These are phyloP conservation scores for Liriodendron chinense DNA, from an alignment of 164 flowering plant genomes.

Conservation along the genomic window DNA sequence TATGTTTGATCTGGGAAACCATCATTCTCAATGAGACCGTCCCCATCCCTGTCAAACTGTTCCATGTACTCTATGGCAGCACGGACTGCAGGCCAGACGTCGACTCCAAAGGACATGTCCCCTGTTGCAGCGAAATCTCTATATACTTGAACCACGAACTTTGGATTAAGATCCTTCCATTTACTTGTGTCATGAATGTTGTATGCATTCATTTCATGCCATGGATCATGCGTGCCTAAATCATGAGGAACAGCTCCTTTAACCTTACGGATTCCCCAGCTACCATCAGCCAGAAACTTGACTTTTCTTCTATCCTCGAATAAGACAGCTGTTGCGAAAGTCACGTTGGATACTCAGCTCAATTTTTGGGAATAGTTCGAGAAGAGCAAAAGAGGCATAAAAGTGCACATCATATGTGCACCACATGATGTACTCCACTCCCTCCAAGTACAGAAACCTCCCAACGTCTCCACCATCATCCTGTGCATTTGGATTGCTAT, in stretches of 20 bases:
- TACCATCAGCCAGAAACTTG: conserved; percentile 79
- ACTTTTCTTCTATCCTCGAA: conserved; percentile 84
- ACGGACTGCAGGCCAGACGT: conserved; percentile 93
- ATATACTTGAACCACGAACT: conserved; percentile 91
- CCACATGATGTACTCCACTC: conserved; percentile 95
- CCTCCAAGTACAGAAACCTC: conserved; percentile 84
- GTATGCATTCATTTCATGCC: conserved; percentile 95
- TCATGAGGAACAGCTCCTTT: conserved; percentile 93
- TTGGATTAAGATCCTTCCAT: conserved; percentile 91
- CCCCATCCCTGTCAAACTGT: conserved; percentile 81
- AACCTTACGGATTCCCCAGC: conserved; percentile 78
- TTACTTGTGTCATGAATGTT: conserved; percentile 88
- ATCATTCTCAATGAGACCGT: conserved; percentile 84
- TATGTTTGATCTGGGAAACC: conserved; percentile 96
- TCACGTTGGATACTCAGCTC: conserved; percentile 86
- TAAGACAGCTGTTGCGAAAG: conserved; percentile 84
- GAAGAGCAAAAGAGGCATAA: conserved; percentile 92
- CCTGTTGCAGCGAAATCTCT: conserved; percentile 89
- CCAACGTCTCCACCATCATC: conserved; percentile 69
- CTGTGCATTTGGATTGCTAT: conserved; percentile 8
- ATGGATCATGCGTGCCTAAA: conserved; percentile 89
- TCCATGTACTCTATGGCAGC: conserved; percentile 95
- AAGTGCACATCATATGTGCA: conserved; percentile 94
- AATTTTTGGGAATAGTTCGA: conserved; percentile 77
- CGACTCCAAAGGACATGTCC: conserved; percentile 76